Evolutionary conservation across 257 asterid species (phyloP), one percentile per base, ranked within the genome.

Genomic region (Ophiorrhiza pumila): DNA sequence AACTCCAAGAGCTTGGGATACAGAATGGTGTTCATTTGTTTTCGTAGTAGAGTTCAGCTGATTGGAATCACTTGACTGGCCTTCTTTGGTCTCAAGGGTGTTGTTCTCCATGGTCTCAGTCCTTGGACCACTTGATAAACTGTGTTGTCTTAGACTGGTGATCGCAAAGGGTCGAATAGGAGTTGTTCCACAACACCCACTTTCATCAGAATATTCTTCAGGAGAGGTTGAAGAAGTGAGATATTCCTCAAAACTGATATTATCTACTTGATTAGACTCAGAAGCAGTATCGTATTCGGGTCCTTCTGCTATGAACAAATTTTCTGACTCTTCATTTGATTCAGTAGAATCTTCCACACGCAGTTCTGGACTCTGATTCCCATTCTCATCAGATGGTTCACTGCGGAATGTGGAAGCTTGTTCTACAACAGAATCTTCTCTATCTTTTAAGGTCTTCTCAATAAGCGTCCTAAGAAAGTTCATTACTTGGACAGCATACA

Each of bases 401-500:
- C 57, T 60, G 74, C 75, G 69, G 72, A 85, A 78, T 5, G 42
- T 68, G n/a, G 82, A 67, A 53, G 82, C 75, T 25, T 87, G 82
- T 63, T 89, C 96, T 8, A 86, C 63, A 20, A 84, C 69, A 61
- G 81, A 71, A 74, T 89, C 92, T 69, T 76, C 82, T 74, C 99
- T 90, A 37, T 83, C 96, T 31, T 85, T 86, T 78, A 95, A 77
- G 39, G 88, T 84, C 88, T 88, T 92, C 87, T 90, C 97, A 25
- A 92, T 86, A 9, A 95, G 96, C 6, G 88, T 87, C 88, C 84
- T 90, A 32, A 95, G 90, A 78, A 93, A 90, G 88, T 93, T 90
- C 97, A 93, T 90, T 75, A 93, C 96, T 85, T 90, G 96, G 61
- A 90, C 99, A 2, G 98, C 98, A 39, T 90, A 90, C 97, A 93